phyloP scores from a whole-genome alignment of 257 asterid genomes.

The Capsicum chinense region DNA sequence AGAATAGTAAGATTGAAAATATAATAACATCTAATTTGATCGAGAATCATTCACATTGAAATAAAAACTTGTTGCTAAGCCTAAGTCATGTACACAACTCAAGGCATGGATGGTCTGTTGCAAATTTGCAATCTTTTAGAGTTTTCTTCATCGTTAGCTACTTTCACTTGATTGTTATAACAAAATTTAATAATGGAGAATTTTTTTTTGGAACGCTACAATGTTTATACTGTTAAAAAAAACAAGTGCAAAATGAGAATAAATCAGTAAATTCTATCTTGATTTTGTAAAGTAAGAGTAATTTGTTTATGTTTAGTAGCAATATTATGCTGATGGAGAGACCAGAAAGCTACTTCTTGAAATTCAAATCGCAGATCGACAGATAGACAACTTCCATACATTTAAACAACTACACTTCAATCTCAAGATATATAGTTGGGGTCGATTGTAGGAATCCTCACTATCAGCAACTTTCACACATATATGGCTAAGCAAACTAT shows the following conservation, averaged over 20 bases:
- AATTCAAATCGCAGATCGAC: background rate
- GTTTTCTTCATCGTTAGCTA: too few relatives aligned
- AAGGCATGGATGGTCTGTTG: too few relatives aligned
- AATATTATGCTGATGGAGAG: background rate
- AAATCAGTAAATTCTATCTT: too few relatives aligned
- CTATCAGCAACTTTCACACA: background rate
- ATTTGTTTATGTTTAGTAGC: background rate
- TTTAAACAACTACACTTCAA: background rate
- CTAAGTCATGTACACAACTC: too few relatives aligned
- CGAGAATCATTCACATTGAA: background rate
- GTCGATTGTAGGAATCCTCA: background rate
- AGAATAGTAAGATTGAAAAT: too few relatives aligned
- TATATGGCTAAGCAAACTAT: background rate
- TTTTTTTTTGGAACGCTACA: too few relatives aligned
- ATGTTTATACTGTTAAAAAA: too few relatives aligned
- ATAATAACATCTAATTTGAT: background rate
- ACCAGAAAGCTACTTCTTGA: slow-evolving; percentile 13
- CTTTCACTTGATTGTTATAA: too few relatives aligned
- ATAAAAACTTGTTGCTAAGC: background rate
- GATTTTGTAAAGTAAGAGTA: too few relatives aligned
- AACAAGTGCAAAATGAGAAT: too few relatives aligned
- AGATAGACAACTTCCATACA: slow-evolving; percentile 14
- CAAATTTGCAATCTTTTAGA: too few relatives aligned
- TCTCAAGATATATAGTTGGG: background rate
- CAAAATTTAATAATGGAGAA: too few relatives aligned